Conservation (phyloP, 2,329 filamentous ascomycete genomes). For the Xylaria sp. region DNA sequence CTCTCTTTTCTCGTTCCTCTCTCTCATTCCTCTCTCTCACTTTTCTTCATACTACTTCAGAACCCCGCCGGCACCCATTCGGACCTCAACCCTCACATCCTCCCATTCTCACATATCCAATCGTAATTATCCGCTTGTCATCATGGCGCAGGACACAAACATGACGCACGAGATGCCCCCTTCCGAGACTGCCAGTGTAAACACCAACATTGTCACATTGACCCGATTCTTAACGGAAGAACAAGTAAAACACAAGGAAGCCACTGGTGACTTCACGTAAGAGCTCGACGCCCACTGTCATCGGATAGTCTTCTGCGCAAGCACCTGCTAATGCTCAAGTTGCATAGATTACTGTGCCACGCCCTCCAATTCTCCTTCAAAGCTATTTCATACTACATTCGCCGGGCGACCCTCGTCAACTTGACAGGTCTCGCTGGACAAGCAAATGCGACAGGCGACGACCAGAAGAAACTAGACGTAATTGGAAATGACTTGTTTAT, state of each 20-base stretch:
- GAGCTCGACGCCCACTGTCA: conserved; percentile 48
- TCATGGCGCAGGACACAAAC: conserved; percentile 35
- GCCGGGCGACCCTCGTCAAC: conserved; percentile 92
- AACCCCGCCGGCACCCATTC: neutral
- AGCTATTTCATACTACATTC: conserved; percentile 99
- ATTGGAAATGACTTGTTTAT: conserved; percentile 99
- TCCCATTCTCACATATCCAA: neutral
- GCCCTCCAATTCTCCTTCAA: conserved; percentile 99
- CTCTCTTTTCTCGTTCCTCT: neutral
- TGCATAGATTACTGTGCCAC: conserved; percentile 83
- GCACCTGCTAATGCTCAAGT: conserved; percentile 13
- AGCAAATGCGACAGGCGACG: conserved; percentile 93
- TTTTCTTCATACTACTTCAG: neutral
- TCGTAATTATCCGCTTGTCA: conserved; percentile 5
- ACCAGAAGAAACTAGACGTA: conserved; percentile 99
- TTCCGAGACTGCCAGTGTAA: conserved; percentile 76
- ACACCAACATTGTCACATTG: conserved; percentile 94
- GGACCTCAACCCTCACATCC: neutral
- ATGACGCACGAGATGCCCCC: conserved; percentile 36
- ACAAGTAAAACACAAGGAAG: conserved; percentile 89
- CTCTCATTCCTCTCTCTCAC: neutral
- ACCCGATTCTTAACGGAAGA: conserved; percentile 96
- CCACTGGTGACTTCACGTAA: conserved; percentile 98
- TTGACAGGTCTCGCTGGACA: conserved; percentile 93
- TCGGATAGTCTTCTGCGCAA: neutral